These are phyloP conservation scores for Salvia miltiorrhiza DNA, from an alignment of 257 asterid species.

Conservation along the genomic window DNA sequence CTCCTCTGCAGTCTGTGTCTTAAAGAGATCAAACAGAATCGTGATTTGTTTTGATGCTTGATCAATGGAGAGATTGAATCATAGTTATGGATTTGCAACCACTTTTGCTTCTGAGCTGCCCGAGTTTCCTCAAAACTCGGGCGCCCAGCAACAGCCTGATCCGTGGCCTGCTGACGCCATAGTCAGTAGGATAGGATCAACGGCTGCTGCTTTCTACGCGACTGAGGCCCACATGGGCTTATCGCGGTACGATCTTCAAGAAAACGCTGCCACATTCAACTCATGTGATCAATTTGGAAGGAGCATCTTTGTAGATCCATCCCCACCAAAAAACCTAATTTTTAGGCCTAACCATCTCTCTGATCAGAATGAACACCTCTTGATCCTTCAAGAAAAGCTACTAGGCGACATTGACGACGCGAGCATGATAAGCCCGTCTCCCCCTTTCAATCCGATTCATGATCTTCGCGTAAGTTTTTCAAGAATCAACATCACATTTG, in stretches of 20 bases:
- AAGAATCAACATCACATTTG: not conserved
- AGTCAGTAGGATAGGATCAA: constrained; percentile 48
- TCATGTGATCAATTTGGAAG: constrained; percentile 10
- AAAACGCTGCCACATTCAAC: not conserved
- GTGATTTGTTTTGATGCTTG: not conserved
- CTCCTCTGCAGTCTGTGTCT: not conserved
- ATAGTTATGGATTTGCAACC: constrained; percentile 13
- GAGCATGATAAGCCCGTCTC: constrained; percentile 18
- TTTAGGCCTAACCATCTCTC: constrained; percentile 23
- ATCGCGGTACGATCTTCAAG: constrained; percentile 32
- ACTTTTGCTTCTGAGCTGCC: constrained; percentile 20
- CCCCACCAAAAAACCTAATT: constrained; percentile 5
- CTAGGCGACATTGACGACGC: constrained; percentile 39
- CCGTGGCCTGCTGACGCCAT: constrained; percentile 34
- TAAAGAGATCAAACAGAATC: not conserved
- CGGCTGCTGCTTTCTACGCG: constrained; percentile 44
- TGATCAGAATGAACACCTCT: constrained; percentile 41
- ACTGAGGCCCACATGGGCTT: constrained; percentile 52
- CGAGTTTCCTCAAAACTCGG: constrained; percentile 22
- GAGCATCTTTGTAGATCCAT: constrained; percentile 22
- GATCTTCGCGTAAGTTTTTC: constrained; percentile 43
- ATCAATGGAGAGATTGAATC: constrained; percentile 41
- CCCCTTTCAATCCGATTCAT: constrained; percentile 34
- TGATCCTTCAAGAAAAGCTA: constrained; percentile 44
- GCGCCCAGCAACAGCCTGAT: constrained; percentile 17